Conservation (phyloP, 2,329 filamentous ascomycete species). For the Fusarium lateritium region DNA sequence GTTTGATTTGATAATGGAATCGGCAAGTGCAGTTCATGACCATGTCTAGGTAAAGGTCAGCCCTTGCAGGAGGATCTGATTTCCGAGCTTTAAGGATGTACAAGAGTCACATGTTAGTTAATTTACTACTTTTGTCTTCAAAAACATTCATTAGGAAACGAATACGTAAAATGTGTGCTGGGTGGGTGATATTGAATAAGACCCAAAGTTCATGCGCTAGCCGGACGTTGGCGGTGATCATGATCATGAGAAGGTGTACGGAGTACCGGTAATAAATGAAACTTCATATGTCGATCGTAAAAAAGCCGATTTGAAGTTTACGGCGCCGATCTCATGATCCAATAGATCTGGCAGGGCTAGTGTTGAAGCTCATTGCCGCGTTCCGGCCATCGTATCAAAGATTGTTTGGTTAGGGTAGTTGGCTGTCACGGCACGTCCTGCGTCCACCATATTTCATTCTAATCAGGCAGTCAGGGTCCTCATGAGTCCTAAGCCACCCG, state of each 20-base stretch:
- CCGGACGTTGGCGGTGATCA: background rate
- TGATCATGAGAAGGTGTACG: background rate
- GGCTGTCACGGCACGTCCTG: background rate
- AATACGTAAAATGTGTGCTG: too few relatives aligned
- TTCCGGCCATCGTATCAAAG: slow-evolving; percentile 17
- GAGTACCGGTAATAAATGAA: background rate
- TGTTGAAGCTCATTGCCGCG: slow-evolving; percentile 32
- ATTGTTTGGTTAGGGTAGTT: too few relatives aligned
- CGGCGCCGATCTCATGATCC: slow-evolving; percentile 2
- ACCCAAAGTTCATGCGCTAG: too few relatives aligned
- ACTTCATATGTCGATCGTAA: slow-evolving; percentile 8
- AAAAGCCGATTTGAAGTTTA: slow-evolving; percentile 8
- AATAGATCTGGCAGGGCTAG: slow-evolving; percentile 1
- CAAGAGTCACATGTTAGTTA: slow-evolving; percentile 4
- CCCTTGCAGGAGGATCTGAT: background rate
- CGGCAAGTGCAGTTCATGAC: background rate
- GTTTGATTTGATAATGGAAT: background rate
- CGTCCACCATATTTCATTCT: background rate
- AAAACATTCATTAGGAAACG: too few relatives aligned
- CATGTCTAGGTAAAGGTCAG: background rate
- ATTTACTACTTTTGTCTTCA: too few relatives aligned
- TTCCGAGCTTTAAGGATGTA: background rate
- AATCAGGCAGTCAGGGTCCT: slow-evolving; percentile 30
- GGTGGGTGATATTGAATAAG: background rate
- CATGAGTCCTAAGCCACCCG: background rate